Evolutionary conservation across 345 rosid species (phyloP), one percentile per base, ranked within the genome.

Genomic region (Excoecaria cochinchinensis): DNA sequence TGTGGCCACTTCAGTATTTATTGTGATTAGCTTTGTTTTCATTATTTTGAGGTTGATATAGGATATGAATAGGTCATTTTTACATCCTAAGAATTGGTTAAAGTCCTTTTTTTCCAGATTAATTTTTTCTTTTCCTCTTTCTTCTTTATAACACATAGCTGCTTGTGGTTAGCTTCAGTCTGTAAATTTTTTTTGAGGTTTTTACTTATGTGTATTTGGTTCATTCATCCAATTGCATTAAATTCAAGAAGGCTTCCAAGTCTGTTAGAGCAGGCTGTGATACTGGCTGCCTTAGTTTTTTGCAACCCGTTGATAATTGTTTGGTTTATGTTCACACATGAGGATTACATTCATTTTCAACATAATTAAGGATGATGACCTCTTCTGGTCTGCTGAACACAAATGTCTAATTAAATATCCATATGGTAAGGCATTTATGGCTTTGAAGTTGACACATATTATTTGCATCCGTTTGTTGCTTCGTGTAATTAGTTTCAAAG

Each of bases 1-100:
- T 57, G 64, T 51, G 21, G 75, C 71, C 72, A 58, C 51, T 76
- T 19, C 67, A 11, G 75, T 39, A 63, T 24, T 71, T 57, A 57
- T 48, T 68, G 19, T n/a, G 40, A 75, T 67, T 57, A 10, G 31
- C 36, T 3, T 64, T 60, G 47, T 44, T 63, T 44, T 22, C 38
- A 36, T 22, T 68, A 36, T 22, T 68, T 61, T 60, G 70, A 60
- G 40, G 31, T 38, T 52, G 56, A 53, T 59, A 61, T 6, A 24
- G 74, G 47, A 62, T 51, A 16, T 5, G 52, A 15, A 24, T 62
- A 63, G 70, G 57, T 77, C 50, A 73, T 12, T 44, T 47, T 68
- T 64, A 48, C 60, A 22, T 47, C 15, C 55, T 4, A 73, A 31
- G 46, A 6, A 12, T 73, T 47, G 39, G 31, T 63, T 48, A 21